Conservation (phyloP, 1,284 basidiomycete species). For the Puccinia triticina region DNA sequence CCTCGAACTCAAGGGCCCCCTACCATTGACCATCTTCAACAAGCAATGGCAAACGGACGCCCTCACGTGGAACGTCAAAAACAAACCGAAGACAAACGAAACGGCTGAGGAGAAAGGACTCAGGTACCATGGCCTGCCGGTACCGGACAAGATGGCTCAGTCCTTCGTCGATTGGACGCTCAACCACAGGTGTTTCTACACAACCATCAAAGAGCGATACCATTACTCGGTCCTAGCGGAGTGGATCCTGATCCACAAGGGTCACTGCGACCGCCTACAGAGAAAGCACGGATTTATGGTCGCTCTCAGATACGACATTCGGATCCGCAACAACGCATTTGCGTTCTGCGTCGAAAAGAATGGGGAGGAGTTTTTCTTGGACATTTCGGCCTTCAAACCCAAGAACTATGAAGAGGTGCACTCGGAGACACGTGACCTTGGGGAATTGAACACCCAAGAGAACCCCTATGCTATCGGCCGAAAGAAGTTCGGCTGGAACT, state of each 20-base stretch:
- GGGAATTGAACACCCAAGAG: not conserved
- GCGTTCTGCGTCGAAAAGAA: not conserved
- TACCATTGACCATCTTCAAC: too few species aligned
- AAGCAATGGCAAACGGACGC: not conserved
- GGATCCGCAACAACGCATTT: not conserved
- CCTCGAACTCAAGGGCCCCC: too few species aligned
- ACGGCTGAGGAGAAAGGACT: too few species aligned
- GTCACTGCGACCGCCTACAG: not conserved
- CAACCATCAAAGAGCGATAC: too few species aligned
- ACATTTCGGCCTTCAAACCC: not conserved
- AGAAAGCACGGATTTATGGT: not conserved
- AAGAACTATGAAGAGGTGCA: not conserved
- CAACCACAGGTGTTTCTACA: too few species aligned
- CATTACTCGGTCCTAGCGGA: too few species aligned
- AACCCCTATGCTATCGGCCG: not conserved
- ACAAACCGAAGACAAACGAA: too few species aligned
- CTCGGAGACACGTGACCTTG: not conserved
- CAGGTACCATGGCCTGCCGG: too few species aligned
- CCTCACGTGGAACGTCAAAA: too few species aligned
- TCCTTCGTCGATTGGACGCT: too few species aligned
- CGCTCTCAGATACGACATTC: not conserved
- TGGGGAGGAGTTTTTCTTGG: not conserved
- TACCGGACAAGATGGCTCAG: too few species aligned
- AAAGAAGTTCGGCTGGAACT: not conserved
- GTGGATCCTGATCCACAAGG: too few species aligned